Conservation (phyloP, 2,329 filamentous ascomycete species). For the Drechslera avenae region DNA sequence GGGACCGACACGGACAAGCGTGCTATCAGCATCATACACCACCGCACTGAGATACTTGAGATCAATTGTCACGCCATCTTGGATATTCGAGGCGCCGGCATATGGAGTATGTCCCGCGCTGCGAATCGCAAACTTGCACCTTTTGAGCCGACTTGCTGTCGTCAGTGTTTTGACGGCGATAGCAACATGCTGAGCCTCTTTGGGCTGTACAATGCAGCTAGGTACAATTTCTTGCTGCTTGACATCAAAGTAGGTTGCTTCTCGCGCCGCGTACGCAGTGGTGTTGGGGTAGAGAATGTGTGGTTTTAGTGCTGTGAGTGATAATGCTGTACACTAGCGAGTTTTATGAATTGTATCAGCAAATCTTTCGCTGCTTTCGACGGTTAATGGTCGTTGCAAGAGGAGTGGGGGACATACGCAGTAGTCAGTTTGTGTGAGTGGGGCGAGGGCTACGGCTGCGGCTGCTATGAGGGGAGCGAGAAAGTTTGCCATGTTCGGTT, state of each 20-base stretch:
- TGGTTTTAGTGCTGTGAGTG: slow-evolving; percentile 8
- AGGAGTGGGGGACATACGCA: slow-evolving; percentile 7
- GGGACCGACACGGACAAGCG: slow-evolving; percentile 27
- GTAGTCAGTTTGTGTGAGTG: slow-evolving; percentile 5
- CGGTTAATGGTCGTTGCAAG: background rate
- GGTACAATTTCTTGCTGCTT: slow-evolving; percentile 29
- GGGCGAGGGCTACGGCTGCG: background rate
- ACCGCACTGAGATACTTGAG: slow-evolving; percentile 26
- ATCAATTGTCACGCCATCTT: slow-evolving; percentile 37
- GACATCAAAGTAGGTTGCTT: slow-evolving; percentile 28
- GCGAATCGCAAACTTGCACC: slow-evolving; percentile 31
- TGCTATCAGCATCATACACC: slow-evolving; percentile 21
- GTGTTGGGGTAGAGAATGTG: slow-evolving; percentile 22
- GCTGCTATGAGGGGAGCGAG: too few relatives aligned
- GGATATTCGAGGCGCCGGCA: slow-evolving; percentile 34
- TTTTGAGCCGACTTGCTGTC: background rate
- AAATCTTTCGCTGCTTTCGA: too few relatives aligned
- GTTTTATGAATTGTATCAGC: too few relatives aligned
- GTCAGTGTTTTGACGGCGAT: slow-evolving; percentile 23
- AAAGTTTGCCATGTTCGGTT: too few relatives aligned
- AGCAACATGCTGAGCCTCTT: slow-evolving; percentile 22
- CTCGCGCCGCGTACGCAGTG: slow-evolving; percentile 17
- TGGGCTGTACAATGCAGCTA: slow-evolving; percentile 33
- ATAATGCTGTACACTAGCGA: slow-evolving; percentile 19
- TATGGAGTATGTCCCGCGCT: slow-evolving; percentile 34